A percentile compares a stretch with the other conserved stretches of the same genome.
Conservation (phyloP, 768 basidiomycete genomes). For the Pleurotus djamor region DNA sequence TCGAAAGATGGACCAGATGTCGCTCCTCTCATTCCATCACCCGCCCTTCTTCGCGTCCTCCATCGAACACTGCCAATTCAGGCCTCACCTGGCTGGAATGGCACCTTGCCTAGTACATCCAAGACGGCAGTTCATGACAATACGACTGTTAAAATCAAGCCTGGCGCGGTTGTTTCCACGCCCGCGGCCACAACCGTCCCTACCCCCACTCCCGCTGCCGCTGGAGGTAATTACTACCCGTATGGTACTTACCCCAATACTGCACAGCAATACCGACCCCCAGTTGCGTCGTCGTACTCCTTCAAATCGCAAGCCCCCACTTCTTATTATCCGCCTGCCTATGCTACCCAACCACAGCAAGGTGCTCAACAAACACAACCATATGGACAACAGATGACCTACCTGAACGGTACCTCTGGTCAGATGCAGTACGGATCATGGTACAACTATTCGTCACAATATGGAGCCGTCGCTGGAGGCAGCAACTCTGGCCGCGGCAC, state of each 20-base stretch:
- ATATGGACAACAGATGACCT: conserved; percentile 6
- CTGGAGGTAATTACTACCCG: conserved; percentile 15
- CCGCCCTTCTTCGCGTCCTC: conserved; percentile 64
- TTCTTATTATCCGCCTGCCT: conserved; percentile 7
- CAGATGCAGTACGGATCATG: conserved; percentile 12
- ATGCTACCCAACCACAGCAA: conserved; percentile 1
- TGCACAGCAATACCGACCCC: conserved; percentile 10
- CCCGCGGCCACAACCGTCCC: conserved; percentile 28
- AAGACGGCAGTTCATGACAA: conserved; percentile 71
- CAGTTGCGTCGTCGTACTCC: conserved; percentile 8
- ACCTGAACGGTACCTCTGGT: conserved; percentile 7
- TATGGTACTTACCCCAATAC: conserved; percentile 9
- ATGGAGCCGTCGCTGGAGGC: not conserved
- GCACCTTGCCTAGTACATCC: conserved; percentile 60
- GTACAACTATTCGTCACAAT: conserved; percentile 12
- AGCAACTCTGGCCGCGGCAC: conserved; percentile 33
- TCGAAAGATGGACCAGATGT: conserved; percentile 24
- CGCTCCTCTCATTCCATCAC: conserved; percentile 57
- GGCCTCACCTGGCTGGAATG: conserved; percentile 68
- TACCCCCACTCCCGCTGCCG: conserved; percentile 23
- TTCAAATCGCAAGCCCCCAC: conserved; percentile 10
- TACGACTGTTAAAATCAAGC: conserved; percentile 61
- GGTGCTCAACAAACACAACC: not conserved
- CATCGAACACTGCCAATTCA: conserved; percentile 66
- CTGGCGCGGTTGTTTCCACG: conserved; percentile 29